Percentiles rank a stretch among this genome's conserved stretches.
These are phyloP conservation scores for Paramecium caudatum DNA, from an alignment of 73 alveolate species.

Conservation along the genomic window DNA sequence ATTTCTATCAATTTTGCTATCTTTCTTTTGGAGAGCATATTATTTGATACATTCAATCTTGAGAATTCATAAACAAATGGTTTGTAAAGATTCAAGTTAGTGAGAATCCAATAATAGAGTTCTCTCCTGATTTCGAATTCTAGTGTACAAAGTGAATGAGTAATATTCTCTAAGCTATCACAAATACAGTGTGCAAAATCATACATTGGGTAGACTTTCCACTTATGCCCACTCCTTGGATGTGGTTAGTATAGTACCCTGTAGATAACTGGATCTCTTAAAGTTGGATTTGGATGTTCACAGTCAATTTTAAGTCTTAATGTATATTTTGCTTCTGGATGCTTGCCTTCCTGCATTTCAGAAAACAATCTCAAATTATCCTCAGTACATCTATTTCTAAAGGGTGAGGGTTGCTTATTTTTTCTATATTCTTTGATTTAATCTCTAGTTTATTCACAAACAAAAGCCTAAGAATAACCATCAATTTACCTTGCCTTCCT, in stretches of 20 bases:
- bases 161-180: constrained; percentile 97
- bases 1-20: constrained; percentile 88
- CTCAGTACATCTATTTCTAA: constrained; percentile 94
- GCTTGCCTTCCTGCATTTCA: constrained; percentile 95
- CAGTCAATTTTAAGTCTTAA: constrained; percentile 97
- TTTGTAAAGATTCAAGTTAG: constrained; percentile 96
- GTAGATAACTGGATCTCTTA: constrained; percentile 99
- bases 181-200: constrained; percentile 98
- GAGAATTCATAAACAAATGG: constrained; percentile 99
- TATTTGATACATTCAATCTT: constrained; percentile 95
- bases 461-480: constrained; percentile 86
- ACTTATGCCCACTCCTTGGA: constrained; percentile 97
- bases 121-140: constrained; percentile 99
- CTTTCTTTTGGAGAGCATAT: constrained; percentile 95
- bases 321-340: constrained; percentile 96
- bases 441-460: constrained; percentile 84
- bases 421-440: constrained; percentile 80
- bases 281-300: constrained; percentile 95
- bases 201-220: constrained; percentile 99
- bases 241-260: constrained; percentile 95
- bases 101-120: constrained; percentile 98
- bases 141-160: constrained; percentile 98
- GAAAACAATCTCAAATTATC: constrained; percentile 94
- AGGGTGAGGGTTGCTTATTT: constrained; percentile 92
- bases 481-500: constrained; percentile 77